phyloP scores from a whole-genome alignment of 2,329 filamentous ascomycete species.

The Periconia digitata region DNA sequence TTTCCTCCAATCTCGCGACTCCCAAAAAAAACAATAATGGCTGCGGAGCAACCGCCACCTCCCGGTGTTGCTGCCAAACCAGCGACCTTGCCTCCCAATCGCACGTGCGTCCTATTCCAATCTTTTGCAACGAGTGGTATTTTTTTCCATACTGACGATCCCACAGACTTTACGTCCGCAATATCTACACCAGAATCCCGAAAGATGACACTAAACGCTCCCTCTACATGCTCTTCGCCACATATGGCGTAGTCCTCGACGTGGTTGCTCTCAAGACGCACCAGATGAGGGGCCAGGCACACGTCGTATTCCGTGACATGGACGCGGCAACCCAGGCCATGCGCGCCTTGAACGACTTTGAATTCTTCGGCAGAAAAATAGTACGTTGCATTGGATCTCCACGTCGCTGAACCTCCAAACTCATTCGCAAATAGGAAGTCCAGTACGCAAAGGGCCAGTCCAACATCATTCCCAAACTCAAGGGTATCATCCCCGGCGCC shows the following conservation, averaged over 20 bases:
- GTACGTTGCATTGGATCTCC: slow-evolving; percentile 67
- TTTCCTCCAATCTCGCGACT: not conserved
- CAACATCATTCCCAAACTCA: slow-evolving; percentile 83
- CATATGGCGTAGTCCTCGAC: slow-evolving; percentile 89
- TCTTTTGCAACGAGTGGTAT: no score
- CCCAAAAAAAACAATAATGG: slow-evolving; percentile 22
- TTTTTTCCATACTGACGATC: slow-evolving; percentile 10
- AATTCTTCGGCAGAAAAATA: slow-evolving; percentile 82
- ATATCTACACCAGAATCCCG: slow-evolving; percentile 85
- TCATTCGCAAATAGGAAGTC: slow-evolving; percentile 67
- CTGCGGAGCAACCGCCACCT: slow-evolving; percentile 15
- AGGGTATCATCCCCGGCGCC: slow-evolving; percentile 82
- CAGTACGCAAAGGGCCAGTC: slow-evolving; percentile 89
- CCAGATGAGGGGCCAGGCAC: slow-evolving; percentile 95
- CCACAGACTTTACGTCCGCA: slow-evolving; percentile 79
- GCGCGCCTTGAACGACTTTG: slow-evolving; percentile 81
- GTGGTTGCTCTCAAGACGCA: slow-evolving; percentile 84
- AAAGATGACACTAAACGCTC: slow-evolving; percentile 85
- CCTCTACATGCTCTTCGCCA: slow-evolving; percentile 91
- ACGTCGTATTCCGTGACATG: slow-evolving; percentile 85
- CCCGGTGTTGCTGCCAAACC: slow-evolving; percentile 4
- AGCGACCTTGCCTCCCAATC: slow-evolving; percentile 19
- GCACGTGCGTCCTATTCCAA: slow-evolving; percentile 30
- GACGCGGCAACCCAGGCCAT: slow-evolving; percentile 93
- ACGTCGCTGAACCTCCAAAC: not conserved